A percentile compares a stretch with the other conserved stretches of the same genome.
Conservation (phyloP, 345 rosid species). For the Raphanus raphanistrum region DNA sequence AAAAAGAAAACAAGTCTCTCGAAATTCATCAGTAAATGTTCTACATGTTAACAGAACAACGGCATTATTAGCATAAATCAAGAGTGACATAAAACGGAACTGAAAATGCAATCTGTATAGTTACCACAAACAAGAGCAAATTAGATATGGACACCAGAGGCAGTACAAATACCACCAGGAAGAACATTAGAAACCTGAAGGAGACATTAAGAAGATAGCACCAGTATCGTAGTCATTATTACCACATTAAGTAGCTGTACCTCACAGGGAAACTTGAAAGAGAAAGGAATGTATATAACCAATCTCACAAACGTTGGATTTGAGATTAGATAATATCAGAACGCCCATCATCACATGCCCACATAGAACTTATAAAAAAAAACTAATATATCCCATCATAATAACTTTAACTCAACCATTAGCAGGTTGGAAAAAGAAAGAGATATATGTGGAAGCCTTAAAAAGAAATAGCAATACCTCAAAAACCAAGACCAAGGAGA, state of each 20-base stretch:
- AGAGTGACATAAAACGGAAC: conserved; percentile 31
- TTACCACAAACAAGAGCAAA: conserved; percentile 95
- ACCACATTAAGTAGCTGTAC: conserved; percentile 56
- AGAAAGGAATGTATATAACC: conserved; percentile 55
- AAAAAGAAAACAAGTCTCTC: conserved; percentile 56
- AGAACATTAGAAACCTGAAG: conserved; percentile 88
- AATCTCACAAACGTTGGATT: conserved; percentile 56
- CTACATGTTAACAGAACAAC: conserved; percentile 32
- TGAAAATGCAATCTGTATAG: conserved; percentile 45
- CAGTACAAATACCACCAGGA: conserved; percentile 87
- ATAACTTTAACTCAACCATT: conserved; percentile 41
- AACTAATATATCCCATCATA: conserved; percentile 40
- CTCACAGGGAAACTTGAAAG: conserved; percentile 52
- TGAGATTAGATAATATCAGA: conserved; percentile 48
- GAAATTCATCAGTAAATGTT: conserved; percentile 60
- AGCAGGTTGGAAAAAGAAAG: conserved; percentile 40
- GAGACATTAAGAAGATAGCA: conserved; percentile 64
- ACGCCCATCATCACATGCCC: conserved; percentile 52
- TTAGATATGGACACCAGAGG: conserved; percentile 82
- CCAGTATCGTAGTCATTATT: conserved; percentile 52
- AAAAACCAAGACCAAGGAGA: conserved; percentile 57
- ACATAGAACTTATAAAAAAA: conserved; percentile 36
- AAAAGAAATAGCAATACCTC: conserved; percentile 79
- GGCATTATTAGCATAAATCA: conserved; percentile 21
- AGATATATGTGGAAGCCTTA: conserved; percentile 32